Conservation (phyloP, 2,329 filamentous ascomycete genomes). For the Hortaea sp. region DNA sequence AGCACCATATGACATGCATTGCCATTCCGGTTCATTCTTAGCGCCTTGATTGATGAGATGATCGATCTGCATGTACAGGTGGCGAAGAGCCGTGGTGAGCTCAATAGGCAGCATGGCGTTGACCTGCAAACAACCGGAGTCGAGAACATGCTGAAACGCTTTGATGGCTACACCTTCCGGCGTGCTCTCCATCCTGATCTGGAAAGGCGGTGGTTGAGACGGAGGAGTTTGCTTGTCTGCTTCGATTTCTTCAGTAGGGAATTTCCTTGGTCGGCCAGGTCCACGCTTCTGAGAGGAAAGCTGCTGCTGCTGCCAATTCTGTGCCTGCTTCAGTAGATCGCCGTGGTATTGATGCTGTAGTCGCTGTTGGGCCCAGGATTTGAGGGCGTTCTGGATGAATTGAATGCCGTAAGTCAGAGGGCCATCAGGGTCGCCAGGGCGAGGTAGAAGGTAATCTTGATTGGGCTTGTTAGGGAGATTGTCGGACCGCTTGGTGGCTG, state of each 20-base stretch:
- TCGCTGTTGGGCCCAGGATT: conserved; percentile 23
- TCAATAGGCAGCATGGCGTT: conserved; percentile 15
- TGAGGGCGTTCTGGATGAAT: conserved; percentile 25
- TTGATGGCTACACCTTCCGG: conserved; percentile 21
- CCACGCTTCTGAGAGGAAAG: conserved; percentile 11
- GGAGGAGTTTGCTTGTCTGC: conserved; percentile 1
- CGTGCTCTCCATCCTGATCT: conserved; percentile 16
- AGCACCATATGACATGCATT: conserved; percentile 22
- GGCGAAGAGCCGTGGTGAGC: conserved; percentile 17
- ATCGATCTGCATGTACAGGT: conserved; percentile 25
- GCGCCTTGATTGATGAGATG: conserved; percentile 22
- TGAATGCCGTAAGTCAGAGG: conserved; percentile 21
- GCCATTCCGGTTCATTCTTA: conserved; percentile 14
- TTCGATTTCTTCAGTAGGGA: conserved; percentile 4
- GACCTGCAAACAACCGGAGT: conserved; percentile 21
- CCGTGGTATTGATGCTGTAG: conserved; percentile 12
- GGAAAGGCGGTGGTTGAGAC: conserved; percentile 10
- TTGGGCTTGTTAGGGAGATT: conserved; percentile 3
- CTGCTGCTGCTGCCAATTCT: conserved; percentile 6
- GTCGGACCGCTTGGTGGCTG: conserved; percentile 1
- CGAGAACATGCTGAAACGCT: conserved; percentile 22
- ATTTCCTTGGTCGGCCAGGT: conserved; percentile 17
- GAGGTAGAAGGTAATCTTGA: conserved; percentile 3
- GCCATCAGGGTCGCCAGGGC: conserved; percentile 14
- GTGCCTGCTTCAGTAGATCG: conserved; percentile 12